phyloP scores from a whole-genome alignment of 2,329 filamentous ascomycete genomes.

The Ophiostoma perfectum region DNA sequence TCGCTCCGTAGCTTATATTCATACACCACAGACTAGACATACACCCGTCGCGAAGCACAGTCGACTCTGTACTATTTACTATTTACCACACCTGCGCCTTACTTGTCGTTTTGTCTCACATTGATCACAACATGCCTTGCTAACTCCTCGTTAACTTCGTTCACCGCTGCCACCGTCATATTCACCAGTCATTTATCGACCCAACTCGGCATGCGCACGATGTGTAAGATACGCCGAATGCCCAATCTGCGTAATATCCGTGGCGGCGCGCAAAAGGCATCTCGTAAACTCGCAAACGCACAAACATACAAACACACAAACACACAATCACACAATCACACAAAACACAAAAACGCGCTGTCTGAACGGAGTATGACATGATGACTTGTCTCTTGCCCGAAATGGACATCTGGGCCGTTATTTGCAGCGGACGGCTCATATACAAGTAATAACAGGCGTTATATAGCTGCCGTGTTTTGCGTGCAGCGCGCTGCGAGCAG shows the following conservation, averaged over 20 bases:
- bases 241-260: not conserved
- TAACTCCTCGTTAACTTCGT: not conserved
- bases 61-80: not conserved
- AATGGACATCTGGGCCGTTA: conserved; percentile 1
- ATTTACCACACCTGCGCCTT: not conserved
- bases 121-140: not conserved
- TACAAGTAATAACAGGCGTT: not conserved
- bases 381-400: not conserved
- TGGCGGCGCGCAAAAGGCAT: not conserved
- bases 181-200: conserved; percentile 3
- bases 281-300: not conserved
- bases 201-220: too few relatives aligned
- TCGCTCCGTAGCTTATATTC: too few relatives aligned
- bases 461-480: not conserved
- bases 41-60: not conserved
- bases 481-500: too few relatives aligned
- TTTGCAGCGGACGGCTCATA: not conserved
- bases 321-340: not conserved
- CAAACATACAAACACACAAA: not conserved
- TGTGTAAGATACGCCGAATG: too few relatives aligned
- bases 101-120: too few relatives aligned
- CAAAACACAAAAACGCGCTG: not conserved
- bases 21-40: not conserved
- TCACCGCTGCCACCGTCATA: conserved; percentile 2
- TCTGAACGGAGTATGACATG: not conserved